Evolutionary conservation across 352 stramenopile genomes (phyloP).

Genomic region (Globisporangium radiosum): DNA sequence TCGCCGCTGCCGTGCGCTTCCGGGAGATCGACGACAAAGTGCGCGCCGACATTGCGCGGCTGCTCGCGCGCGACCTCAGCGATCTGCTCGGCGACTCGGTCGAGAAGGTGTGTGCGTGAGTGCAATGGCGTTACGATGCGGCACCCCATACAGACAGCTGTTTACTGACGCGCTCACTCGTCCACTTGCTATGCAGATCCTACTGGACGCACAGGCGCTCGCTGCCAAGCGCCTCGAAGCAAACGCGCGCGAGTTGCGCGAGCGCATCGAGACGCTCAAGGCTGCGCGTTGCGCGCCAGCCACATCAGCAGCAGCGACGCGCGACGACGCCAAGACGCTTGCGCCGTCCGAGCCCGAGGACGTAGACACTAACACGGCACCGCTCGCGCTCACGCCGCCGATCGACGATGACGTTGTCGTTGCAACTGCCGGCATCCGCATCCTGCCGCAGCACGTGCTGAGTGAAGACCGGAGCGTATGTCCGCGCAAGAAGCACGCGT

Average conservation of each 20-base stretch:
- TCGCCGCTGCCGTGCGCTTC: constrained; percentile 49
- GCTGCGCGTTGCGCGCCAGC: background rate
- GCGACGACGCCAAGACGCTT: background rate
- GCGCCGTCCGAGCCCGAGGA: constrained; percentile 2
- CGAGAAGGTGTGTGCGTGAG: constrained; percentile 25
- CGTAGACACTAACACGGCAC: background rate
- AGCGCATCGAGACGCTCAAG: constrained; percentile 8
- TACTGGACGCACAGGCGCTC: constrained; percentile 27
- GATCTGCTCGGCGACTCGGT: constrained; percentile 27
- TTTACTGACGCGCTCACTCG: background rate
- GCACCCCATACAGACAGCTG: background rate
- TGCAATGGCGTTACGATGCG: background rate
- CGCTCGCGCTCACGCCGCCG: constrained; percentile 3
- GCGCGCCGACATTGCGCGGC: constrained; percentile 29
- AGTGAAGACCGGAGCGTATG: constrained; percentile 51
- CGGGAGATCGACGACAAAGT: constrained; percentile 56
- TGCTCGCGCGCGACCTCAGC: constrained; percentile 31
- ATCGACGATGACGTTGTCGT: background rate
- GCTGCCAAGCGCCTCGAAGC: constrained; percentile 19
- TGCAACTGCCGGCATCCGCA: constrained; percentile 9
- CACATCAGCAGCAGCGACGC: background rate
- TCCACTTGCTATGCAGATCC: constrained; percentile 13
- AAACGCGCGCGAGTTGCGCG: constrained; percentile 5
- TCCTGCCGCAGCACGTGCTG: constrained; percentile 43
- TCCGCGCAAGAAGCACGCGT: constrained; percentile 45